These are phyloP conservation scores for Linderina pennispora DNA, from an alignment of 192 early-diverging fungal genomes.

Conservation along the genomic window DNA sequence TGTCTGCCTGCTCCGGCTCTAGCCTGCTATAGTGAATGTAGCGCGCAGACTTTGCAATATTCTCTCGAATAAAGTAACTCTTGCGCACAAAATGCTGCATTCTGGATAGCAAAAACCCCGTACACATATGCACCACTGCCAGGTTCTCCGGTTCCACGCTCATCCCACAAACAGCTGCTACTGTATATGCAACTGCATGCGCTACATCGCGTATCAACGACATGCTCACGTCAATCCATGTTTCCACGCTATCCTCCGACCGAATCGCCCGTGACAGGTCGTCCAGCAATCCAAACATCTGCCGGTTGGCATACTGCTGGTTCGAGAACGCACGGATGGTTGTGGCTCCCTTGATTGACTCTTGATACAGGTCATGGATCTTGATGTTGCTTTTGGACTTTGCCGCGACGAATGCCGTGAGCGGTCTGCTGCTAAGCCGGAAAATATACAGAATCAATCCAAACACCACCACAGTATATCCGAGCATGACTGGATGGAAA, in stretches of 20 bases:
- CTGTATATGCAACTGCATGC: slow-evolving; percentile 6
- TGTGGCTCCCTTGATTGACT: slow-evolving; percentile 59
- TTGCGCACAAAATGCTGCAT: slow-evolving; percentile 35
- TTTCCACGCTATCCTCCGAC: slow-evolving; percentile 25
- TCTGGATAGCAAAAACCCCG: slow-evolving; percentile 18
- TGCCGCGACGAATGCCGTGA: slow-evolving; percentile 2
- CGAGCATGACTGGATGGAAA: slow-evolving; percentile 59
- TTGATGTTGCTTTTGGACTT: slow-evolving; percentile 25
- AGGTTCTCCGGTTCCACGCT: too few species aligned
- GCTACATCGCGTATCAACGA: slow-evolving; percentile 18
- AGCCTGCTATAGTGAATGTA: slow-evolving; percentile 7
- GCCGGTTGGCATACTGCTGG: neutral
- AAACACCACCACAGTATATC: slow-evolving; percentile 44
- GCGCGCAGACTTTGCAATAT: slow-evolving; percentile 2
- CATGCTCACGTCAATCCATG: slow-evolving; percentile 41
- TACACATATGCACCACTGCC: slow-evolving; percentile 18
- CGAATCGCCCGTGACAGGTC: slow-evolving; percentile 1
- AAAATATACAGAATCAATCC: slow-evolving; percentile 27
- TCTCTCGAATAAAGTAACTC: slow-evolving; percentile 10
- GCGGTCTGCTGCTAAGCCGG: neutral
- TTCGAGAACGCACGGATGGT: slow-evolving; percentile 60
- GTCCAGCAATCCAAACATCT: slow-evolving; percentile 1
- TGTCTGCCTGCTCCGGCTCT: neutral
- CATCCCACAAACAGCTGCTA: neutral
- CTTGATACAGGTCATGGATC: slow-evolving; percentile 54